Conservation (phyloP, 2,329 filamentous ascomycete genomes). For the Cordyceps farinosa region DNA sequence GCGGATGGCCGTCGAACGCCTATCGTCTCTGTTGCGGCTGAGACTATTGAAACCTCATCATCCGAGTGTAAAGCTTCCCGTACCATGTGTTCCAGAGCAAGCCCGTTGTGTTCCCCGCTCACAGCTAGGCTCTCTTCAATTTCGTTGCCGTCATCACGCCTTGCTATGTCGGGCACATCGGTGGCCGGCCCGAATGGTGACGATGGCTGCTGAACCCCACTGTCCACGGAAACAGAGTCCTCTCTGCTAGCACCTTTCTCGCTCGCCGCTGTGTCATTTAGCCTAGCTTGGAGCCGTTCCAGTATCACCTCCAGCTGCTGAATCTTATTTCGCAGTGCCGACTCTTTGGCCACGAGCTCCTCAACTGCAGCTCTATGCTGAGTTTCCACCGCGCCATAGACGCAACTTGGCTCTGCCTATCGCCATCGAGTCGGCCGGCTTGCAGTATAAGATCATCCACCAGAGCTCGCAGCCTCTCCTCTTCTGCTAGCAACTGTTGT, state of each 20-base stretch:
- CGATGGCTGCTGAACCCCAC: neutral
- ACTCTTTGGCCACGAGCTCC: slow-evolving; percentile 3
- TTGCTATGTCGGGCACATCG: neutral
- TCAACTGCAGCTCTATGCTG: neutral
- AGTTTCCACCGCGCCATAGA: slow-evolving; percentile 1
- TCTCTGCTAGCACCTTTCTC: neutral
- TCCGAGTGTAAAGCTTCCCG: neutral
- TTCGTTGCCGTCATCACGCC: neutral
- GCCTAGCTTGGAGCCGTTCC: slow-evolving; percentile 2
- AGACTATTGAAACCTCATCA: neutral
- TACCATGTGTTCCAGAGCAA: slow-evolving; percentile 3
- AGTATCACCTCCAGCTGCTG: neutral
- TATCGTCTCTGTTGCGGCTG: neutral
- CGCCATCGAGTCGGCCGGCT: neutral
- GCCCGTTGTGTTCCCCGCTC: neutral
- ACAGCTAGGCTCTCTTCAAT: neutral
- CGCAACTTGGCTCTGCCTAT: neutral
- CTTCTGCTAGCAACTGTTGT: neutral
- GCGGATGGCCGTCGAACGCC: neutral
- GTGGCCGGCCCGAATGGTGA: neutral
- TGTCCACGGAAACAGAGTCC: neutral
- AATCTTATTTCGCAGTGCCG: neutral
- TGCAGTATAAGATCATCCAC: slow-evolving; percentile 1
- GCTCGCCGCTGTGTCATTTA: neutral
- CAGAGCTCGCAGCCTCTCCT: neutral